Conservation (phyloP, 2,329 filamentous ascomycete species). For the Fusarium udum region DNA sequence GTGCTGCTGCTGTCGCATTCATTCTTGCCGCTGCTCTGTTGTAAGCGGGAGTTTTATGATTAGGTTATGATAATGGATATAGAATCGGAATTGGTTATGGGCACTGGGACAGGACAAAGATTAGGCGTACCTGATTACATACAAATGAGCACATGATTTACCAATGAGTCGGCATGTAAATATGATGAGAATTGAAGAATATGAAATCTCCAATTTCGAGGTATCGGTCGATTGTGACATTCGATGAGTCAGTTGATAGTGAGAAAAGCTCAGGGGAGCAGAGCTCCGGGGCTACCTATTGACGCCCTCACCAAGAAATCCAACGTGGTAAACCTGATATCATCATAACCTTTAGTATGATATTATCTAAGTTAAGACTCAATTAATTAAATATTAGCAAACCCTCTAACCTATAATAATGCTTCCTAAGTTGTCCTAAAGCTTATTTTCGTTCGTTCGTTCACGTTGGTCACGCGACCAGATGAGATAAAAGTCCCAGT, state of each 20-base stretch:
- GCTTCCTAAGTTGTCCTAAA: too few relatives aligned
- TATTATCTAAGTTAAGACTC: too few relatives aligned
- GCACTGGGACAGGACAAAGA: not conserved
- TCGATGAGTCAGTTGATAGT: not conserved
- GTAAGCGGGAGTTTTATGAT: conserved; percentile 26
- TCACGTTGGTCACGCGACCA: too few relatives aligned
- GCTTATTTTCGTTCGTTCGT: too few relatives aligned
- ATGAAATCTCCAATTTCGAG: not conserved
- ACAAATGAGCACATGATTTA: not conserved
- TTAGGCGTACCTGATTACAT: not conserved
- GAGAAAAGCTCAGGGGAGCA: not conserved
- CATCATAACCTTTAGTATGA: not conserved
- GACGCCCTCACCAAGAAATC: too few relatives aligned
- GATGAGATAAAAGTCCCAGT: too few relatives aligned
- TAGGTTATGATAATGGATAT: not conserved
- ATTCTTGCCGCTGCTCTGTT: conserved; percentile 45
- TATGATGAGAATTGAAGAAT: not conserved
- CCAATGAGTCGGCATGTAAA: not conserved
- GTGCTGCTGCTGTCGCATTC: conserved; percentile 45
- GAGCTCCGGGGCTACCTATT: too few relatives aligned
- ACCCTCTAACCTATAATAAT: too few relatives aligned
- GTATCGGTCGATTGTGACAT: not conserved
- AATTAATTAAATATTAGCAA: too few relatives aligned
- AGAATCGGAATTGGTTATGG: conserved; percentile 9
- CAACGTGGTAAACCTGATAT: not conserved